These are phyloP conservation scores for Trebouxiophyceae sp. DNA, from an alignment of 163 green algal species.

Conservation along the genomic window DNA sequence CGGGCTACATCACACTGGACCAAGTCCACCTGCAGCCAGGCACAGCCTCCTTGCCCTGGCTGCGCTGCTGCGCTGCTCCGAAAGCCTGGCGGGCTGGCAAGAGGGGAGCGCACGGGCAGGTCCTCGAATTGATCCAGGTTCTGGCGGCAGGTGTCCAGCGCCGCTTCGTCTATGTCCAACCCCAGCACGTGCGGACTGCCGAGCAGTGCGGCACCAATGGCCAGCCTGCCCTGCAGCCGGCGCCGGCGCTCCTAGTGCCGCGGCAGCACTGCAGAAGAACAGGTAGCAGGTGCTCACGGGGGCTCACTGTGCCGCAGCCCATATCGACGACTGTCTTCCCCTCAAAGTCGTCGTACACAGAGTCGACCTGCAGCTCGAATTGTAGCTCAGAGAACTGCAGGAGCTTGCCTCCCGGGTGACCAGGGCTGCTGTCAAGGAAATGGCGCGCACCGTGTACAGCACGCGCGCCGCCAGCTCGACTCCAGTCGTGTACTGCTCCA, in stretches of 20 bases:
- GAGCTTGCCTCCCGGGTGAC: too few species aligned
- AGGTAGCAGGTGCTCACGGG: too few species aligned
- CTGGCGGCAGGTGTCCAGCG: constrained; percentile 50
- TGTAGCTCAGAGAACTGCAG: too few species aligned
- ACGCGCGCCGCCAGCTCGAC: constrained; percentile 72
- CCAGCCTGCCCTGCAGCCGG: constrained; percentile 73
- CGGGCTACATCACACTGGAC: constrained; percentile 41
- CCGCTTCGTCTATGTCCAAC: constrained; percentile 81
- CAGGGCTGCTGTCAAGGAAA: too few species aligned
- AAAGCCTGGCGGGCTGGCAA: too few species aligned
- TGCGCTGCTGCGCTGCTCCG: too few species aligned
- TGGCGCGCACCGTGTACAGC: constrained; percentile 75
- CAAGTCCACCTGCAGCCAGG: constrained; percentile 74
- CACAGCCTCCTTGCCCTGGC: too few species aligned
- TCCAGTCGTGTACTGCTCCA: constrained; percentile 91
- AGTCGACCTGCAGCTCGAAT: constrained; percentile 50
- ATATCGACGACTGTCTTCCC: constrained; percentile 76
- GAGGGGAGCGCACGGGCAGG: constrained; percentile 17
- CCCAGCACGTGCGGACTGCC: constrained; percentile 68
- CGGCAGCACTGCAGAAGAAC: too few species aligned
- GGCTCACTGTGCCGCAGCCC: constrained; percentile 72
- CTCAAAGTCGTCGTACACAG: constrained; percentile 67
- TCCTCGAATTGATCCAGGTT: constrained; percentile 76
- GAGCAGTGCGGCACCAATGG: constrained; percentile 74
- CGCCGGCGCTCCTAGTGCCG: too few species aligned